Percentiles rank a stretch among this genome's conserved stretches.
These are phyloP conservation scores for Acacia crassicarpa DNA, from an alignment of 306 rosid genomes.

Conservation along the genomic window DNA sequence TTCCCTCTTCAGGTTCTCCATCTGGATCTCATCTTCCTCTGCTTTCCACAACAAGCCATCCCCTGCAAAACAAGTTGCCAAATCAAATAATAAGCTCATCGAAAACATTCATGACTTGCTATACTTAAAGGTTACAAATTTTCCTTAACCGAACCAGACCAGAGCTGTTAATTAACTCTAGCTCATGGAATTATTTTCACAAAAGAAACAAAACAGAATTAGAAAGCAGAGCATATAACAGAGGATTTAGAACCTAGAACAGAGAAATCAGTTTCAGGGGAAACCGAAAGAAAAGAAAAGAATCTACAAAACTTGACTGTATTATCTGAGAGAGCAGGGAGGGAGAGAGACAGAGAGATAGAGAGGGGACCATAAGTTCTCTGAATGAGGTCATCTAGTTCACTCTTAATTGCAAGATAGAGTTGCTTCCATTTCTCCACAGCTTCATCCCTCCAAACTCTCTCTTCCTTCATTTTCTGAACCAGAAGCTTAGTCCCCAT, in stretches of 20 bases:
- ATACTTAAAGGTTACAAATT: background rate
- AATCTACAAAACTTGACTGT: background rate
- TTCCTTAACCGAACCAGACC: background rate
- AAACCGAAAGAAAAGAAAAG: background rate
- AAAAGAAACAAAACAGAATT: background rate
- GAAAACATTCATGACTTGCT: background rate
- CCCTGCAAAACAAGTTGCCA: constrained; percentile 36
- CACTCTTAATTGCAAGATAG: constrained; percentile 79
- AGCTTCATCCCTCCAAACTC: constrained; percentile 79
- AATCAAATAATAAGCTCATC: background rate
- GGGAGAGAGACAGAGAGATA: background rate
- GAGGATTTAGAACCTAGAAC: too few relatives aligned
- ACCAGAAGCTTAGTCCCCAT: constrained; percentile 55
- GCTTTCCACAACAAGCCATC: constrained; percentile 73
- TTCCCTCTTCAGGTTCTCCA: constrained; percentile 63
- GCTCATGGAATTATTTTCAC: background rate
- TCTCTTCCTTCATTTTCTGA: constrained; percentile 74
- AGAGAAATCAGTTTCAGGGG: background rate
- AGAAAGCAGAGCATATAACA: background rate
- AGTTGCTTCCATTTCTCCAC: constrained; percentile 96
- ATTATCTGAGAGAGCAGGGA: background rate
- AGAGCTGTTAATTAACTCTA: background rate
- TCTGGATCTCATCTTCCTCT: constrained; percentile 60
- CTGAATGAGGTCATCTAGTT: constrained; percentile 91
- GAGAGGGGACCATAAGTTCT: constrained; percentile 62